Evolutionary conservation across 2,329 filamentous ascomycete genomes (phyloP).

Genomic region (Pseudogymnoascus sp.): DNA sequence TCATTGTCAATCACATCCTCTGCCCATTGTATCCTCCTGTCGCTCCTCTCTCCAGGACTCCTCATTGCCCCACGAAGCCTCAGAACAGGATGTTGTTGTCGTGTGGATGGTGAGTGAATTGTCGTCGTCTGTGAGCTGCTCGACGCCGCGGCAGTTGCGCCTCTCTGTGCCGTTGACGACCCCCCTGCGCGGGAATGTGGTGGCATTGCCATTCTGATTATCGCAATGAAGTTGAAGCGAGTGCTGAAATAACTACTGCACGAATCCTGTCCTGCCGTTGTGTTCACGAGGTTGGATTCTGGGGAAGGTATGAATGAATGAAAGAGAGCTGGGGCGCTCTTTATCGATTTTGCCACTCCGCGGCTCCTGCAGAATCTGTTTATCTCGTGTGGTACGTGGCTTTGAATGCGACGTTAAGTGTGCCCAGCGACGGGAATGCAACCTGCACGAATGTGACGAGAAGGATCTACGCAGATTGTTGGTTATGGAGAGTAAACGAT

Average conservation of each 20-base stretch:
- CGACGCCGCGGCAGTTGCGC: not conserved
- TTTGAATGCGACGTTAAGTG: not conserved
- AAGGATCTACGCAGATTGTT: not conserved
- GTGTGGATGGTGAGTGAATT: not conserved
- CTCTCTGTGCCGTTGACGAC: not conserved
- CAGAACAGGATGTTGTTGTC: slow-evolving; percentile 21
- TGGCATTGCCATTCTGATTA: not conserved
- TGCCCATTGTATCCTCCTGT: slow-evolving; percentile 79
- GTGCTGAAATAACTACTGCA: not conserved
- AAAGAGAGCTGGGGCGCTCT: not conserved
- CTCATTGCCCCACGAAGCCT: slow-evolving; percentile 24
- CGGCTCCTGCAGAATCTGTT: not conserved
- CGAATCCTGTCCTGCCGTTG: not conserved
- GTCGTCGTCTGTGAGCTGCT: not conserved
- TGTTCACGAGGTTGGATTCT: not conserved
- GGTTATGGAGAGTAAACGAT: not conserved
- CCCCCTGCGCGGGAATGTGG: not conserved
- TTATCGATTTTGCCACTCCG: slow-evolving; percentile 1
- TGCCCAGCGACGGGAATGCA: not conserved
- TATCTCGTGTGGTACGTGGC: slow-evolving; percentile 3
- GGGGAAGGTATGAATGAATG: not conserved
- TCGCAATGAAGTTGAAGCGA: not conserved
- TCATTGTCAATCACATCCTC: slow-evolving; percentile 94
- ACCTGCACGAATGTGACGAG: not conserved
- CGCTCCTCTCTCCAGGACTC: slow-evolving; percentile 21